Conservation (phyloP, 2,329 filamentous ascomycete genomes). For the Drechslerella coelobrocha region DNA sequence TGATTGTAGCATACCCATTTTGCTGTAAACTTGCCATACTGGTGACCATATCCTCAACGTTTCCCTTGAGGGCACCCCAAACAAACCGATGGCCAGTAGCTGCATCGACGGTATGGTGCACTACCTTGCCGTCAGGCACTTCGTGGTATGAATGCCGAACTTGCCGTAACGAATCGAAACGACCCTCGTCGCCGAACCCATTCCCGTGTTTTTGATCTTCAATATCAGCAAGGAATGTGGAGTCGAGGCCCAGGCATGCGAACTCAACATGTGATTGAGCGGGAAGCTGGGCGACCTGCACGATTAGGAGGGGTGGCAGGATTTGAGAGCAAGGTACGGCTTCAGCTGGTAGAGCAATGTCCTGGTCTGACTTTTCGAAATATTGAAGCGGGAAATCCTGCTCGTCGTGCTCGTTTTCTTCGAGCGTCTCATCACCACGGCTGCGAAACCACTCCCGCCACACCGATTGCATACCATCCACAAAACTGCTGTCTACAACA, state of each 20-base stretch:
- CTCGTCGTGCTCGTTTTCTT: slow-evolving; percentile 53
- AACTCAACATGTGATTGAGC: slow-evolving; percentile 80
- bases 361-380: slow-evolving; percentile 51
- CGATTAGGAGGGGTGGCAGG: slow-evolving; percentile 74
- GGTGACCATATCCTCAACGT: not conserved
- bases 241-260: slow-evolving; percentile 57
- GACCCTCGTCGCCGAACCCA: slow-evolving; percentile 24
- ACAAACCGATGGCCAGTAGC: slow-evolving; percentile 17
- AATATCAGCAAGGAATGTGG: slow-evolving; percentile 33
- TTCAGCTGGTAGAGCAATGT: slow-evolving; percentile 54
- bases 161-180: not conserved
- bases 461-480: slow-evolving; percentile 49
- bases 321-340: slow-evolving; percentile 50
- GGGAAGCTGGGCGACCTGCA: slow-evolving; percentile 78
- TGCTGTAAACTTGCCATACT: slow-evolving; percentile 3
- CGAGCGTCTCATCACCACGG: slow-evolving; percentile 56
- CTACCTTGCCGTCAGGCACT: not conserved
- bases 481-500: slow-evolving; percentile 22
- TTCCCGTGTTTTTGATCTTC: slow-evolving; percentile 14
- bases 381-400: slow-evolving; percentile 57
- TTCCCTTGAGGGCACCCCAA: slow-evolving; percentile 26
- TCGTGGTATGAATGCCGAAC: slow-evolving; percentile 1
- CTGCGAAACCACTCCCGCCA: slow-evolving; percentile 54
- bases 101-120: slow-evolving; percentile 10
- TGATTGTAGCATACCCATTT: slow-evolving; percentile 10